Evolutionary conservation across 2,329 filamentous ascomycete species (phyloP), one percentile per base, ranked within the genome.

Genomic region (Diaporthe longicolla): DNA sequence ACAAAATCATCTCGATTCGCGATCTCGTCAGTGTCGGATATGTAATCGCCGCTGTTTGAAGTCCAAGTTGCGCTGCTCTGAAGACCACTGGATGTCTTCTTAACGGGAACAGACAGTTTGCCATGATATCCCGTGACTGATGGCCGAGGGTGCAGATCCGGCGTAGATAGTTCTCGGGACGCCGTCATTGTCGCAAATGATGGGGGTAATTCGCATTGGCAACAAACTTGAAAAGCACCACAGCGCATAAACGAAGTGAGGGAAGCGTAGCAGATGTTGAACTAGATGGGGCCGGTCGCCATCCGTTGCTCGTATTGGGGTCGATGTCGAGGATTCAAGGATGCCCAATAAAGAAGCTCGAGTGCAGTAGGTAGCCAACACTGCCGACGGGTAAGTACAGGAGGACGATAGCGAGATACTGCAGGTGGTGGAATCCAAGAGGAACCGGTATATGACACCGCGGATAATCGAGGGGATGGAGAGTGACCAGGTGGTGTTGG

Each of bases 21-120:
- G 21, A 87, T 79, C 40, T 87, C 86, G 54, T 89, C 89, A 5
- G 82, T 82, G 70, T 90, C 88, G 26, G 84, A 85, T 43, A 86
- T 78, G 24, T 84, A 77, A 43, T 88, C 88, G 52, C 86, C 87
- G 72, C 87, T 89, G 55, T 87, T 89, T 24, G 88, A 88, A 0
- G 88, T 87, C 90, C 90, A 92, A 4, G 88, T 91, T 55, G 85
- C 87, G 78, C 87, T 90, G 76, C 83, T 87, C 70, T 45, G 77
- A 48, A 72, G 63, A 24, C 74, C 72, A 35, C 68, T 75, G 8
- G 74, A 75, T 24, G 68, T 66, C 48, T 75, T 75, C n/a, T 75
- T 68, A 69, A 72, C 69, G 9, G 72, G 59, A n/a, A 74, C 40
- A 10, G 61, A 55, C 54, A 74, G 35, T 17, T 55, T 63, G n/a